These are phyloP conservation scores for Sistotremastrum niveocremeum DNA, from an alignment of 768 basidiomycete genomes.

Conservation along the genomic window DNA sequence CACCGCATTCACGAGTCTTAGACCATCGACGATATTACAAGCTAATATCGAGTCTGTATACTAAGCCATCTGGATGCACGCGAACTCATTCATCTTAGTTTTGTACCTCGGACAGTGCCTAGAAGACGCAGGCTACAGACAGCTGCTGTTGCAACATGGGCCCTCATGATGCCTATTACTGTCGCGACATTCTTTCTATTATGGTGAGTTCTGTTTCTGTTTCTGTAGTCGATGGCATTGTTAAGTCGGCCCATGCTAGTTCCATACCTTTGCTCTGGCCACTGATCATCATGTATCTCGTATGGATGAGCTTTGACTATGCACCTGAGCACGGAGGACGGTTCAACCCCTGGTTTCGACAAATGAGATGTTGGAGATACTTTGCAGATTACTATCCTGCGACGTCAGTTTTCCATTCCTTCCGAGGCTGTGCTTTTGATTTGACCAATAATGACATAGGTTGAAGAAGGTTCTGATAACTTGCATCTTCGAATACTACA, in stretches of 20 bases:
- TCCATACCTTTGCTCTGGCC: slow-evolving; percentile 89
- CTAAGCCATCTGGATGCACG: background rate
- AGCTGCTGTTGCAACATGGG: slow-evolving; percentile 79
- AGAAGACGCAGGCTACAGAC: slow-evolving; percentile 80
- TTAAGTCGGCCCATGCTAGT: slow-evolving; percentile 25
- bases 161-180: slow-evolving; percentile 60
- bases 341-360: slow-evolving; percentile 61
- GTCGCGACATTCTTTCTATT: slow-evolving; percentile 61
- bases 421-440: background rate
- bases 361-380: slow-evolving; percentile 63
- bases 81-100: slow-evolving; percentile 28
- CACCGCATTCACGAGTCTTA: slow-evolving; percentile 32
- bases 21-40: slow-evolving; percentile 51
- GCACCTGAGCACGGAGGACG: slow-evolving; percentile 65
- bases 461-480: slow-evolving; percentile 27
- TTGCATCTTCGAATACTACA: background rate
- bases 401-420: slow-evolving; percentile 41
- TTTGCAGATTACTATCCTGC: slow-evolving; percentile 90
- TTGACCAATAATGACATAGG: background rate
- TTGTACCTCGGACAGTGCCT: slow-evolving; percentile 79
- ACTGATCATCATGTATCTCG: slow-evolving; percentile 54
- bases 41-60: slow-evolving; percentile 52
- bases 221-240: background rate
- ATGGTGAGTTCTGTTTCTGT: slow-evolving; percentile 41
- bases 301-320: slow-evolving; percentile 68